A percentile compares a stretch with the other conserved stretches of the same genome.
phyloP scores from a whole-genome alignment of 2,329 filamentous ascomycete genomes.

The Bipolaris cookei region DNA sequence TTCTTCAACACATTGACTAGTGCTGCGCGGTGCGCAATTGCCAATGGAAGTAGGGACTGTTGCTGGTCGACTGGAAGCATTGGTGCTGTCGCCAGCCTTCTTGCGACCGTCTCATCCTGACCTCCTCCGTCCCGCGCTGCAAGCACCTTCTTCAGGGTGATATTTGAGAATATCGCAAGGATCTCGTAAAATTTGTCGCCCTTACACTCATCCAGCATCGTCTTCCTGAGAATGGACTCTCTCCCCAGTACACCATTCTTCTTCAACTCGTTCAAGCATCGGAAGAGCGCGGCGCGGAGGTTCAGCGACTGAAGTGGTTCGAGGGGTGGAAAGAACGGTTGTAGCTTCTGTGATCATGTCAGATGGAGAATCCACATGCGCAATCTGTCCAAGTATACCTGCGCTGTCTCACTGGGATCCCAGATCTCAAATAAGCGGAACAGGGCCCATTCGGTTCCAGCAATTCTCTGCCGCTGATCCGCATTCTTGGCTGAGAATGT shows the following conservation, averaged over 20 bases:
- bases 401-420: constrained; percentile 76
- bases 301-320: constrained; percentile 92
- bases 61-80: constrained; percentile 41
- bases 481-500: constrained; percentile 74
- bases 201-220: constrained; percentile 95
- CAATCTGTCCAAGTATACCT: constrained; percentile 57
- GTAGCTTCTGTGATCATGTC: constrained; percentile 69
- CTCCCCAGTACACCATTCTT: constrained; percentile 83
- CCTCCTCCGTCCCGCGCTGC: constrained; percentile 56
- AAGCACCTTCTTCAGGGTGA: constrained; percentile 75
- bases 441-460: constrained; percentile 87
- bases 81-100: constrained; percentile 57
- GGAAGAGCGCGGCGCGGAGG: constrained; percentile 81
- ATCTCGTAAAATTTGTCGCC: constrained; percentile 90
- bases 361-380: not conserved
- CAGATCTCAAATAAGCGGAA: constrained; percentile 85
- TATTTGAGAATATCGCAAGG: constrained; percentile 80
- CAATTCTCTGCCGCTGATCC: constrained; percentile 81
- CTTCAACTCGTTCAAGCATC: constrained; percentile 82
- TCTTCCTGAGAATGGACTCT: constrained; percentile 83
- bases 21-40: constrained; percentile 74
- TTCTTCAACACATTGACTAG: constrained; percentile 64
- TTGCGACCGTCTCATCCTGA: constrained; percentile 49
- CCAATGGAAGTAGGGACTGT: constrained; percentile 64
- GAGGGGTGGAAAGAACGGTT: constrained; percentile 86